These are phyloP conservation scores for Boechera stricta DNA, from an alignment of 345 rosid genomes.

Conservation along the genomic window DNA sequence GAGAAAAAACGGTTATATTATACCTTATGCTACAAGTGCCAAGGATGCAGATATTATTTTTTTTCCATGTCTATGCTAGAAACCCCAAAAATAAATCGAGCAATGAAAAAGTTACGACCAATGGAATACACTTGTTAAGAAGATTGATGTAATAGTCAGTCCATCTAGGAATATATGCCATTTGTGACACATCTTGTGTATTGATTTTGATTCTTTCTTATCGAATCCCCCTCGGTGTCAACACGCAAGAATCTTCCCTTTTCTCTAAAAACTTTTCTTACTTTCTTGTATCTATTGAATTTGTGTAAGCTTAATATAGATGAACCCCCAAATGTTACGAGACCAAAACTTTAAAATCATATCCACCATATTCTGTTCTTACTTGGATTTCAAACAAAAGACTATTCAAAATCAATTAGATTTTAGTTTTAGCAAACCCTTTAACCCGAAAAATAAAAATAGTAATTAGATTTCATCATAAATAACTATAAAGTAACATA, in stretches of 20 bases:
- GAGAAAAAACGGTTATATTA: not conserved
- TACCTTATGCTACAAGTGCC: slow-evolving; percentile 4
- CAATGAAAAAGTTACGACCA: slow-evolving; percentile 15
- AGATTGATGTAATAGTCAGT: slow-evolving; percentile 36
- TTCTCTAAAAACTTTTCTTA: not conserved
- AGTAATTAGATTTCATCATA: not conserved
- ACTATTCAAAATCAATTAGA: not conserved
- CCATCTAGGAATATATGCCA: slow-evolving; percentile 45
- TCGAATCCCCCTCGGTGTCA: slow-evolving; percentile 48
- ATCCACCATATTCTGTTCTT: not conserved
- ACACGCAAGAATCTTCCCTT: slow-evolving; percentile 47
- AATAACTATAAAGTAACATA: not conserved
- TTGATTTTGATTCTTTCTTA: slow-evolving; percentile 58
- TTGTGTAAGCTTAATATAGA: not conserved
- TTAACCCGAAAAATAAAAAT: too few species aligned
- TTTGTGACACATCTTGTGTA: slow-evolving; percentile 36
- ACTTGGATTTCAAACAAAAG: not conserved
- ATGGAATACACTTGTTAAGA: slow-evolving; percentile 28
- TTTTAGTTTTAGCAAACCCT: too few species aligned
- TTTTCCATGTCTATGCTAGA: not conserved
- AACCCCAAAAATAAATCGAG: not conserved
- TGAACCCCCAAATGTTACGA: not conserved
- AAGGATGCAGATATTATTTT: not conserved
- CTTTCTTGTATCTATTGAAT: not conserved
- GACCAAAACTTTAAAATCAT: not conserved